Evolutionary conservation across 257 asterid species (phyloP).

Genomic region (Ehretia macrophylla): DNA sequence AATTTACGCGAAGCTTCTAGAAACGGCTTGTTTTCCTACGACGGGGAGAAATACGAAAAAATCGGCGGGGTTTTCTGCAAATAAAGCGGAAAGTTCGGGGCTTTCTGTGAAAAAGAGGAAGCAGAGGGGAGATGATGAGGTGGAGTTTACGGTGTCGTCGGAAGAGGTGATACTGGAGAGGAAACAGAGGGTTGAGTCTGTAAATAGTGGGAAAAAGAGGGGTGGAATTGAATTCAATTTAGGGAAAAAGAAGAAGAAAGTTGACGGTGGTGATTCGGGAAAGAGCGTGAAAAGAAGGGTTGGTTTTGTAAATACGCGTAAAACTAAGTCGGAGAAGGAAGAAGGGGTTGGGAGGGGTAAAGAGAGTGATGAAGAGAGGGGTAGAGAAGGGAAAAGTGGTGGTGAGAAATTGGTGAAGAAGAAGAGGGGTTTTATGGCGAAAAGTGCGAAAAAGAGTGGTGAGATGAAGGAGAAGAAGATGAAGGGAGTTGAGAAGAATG

Average conservation of each 20-base stretch:
- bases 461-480: background rate
- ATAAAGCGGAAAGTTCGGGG: background rate
- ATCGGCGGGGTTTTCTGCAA: background rate
- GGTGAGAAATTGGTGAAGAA: background rate
- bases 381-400: background rate
- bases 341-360: background rate
- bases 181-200: conserved; percentile 13
- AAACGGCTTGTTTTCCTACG: no score
- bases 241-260: background rate
- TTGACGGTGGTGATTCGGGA: background rate
- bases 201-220: background rate
- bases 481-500: conserved; percentile 6
- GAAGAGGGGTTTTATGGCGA: background rate
- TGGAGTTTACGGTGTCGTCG: background rate
- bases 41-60: no score
- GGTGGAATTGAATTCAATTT: background rate
- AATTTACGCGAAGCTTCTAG: no score
- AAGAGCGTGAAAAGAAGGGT: background rate
- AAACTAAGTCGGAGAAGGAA: background rate
- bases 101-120: conserved; percentile 3
- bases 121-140: conserved; percentile 6
- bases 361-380: background rate
- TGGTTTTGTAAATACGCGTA: no score
- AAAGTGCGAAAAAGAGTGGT: background rate
- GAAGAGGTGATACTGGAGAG: conserved; percentile 26